These are phyloP conservation scores for Phalaenopsis aphrodite DNA, from an alignment of 106 monocot species.

Conservation along the genomic window DNA sequence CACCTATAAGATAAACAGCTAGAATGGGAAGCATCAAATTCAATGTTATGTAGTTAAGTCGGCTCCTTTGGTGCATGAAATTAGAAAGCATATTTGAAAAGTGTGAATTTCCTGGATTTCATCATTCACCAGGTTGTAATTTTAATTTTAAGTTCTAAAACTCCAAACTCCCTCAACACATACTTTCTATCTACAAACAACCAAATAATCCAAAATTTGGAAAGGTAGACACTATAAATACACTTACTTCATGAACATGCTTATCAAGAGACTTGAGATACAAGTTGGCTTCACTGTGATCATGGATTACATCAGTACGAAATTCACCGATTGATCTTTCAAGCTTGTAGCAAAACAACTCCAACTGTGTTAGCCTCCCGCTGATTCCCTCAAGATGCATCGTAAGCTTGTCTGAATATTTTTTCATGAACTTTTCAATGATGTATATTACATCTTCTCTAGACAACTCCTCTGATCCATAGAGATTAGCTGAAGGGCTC, in stretches of 20 bases:
- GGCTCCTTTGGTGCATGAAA: too few relatives aligned
- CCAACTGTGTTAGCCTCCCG: slow-evolving; percentile 53
- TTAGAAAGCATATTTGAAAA: too few relatives aligned
- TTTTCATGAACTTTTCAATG: slow-evolving; percentile 72
- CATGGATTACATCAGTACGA: slow-evolving; percentile 37
- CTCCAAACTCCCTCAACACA: neutral
- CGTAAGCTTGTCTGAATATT: slow-evolving; percentile 61
- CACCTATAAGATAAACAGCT: too few relatives aligned
- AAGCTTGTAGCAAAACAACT: slow-evolving; percentile 57
- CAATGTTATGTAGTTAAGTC: too few relatives aligned
- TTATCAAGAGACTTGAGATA: slow-evolving; percentile 59
- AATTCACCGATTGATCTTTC: slow-evolving; percentile 50
- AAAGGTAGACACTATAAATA: neutral
- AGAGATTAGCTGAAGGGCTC: slow-evolving; percentile 28
- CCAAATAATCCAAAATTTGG: too few relatives aligned
- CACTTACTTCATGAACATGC: slow-evolving; percentile 73
- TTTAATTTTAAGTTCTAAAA: neutral
- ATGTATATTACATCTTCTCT: slow-evolving; percentile 40
- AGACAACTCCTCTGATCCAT: slow-evolving; percentile 29
- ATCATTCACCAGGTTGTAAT: neutral
- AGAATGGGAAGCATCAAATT: too few relatives aligned
- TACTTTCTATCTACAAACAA: too few relatives aligned
- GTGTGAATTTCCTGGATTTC: too few relatives aligned
- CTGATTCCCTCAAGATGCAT: slow-evolving; percentile 52
- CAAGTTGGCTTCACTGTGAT: slow-evolving; percentile 37